These are phyloP conservation scores for Nicotiana noctiflora DNA, from an alignment of 257 asterid genomes.

Conservation along the genomic window DNA sequence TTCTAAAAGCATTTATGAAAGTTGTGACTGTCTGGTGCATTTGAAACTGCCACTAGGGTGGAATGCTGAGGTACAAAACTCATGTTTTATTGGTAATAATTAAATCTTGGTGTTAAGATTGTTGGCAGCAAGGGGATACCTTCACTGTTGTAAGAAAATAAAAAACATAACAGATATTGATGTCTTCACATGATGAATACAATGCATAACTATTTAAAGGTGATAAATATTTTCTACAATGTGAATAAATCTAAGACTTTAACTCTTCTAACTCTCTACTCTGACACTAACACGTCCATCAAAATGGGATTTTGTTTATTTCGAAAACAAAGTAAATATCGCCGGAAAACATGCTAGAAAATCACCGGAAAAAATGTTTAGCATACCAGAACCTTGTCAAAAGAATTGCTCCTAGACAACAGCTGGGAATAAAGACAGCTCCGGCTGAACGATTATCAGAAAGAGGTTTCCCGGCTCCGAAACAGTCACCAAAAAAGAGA, in stretches of 20 bases:
- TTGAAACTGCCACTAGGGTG: background rate
- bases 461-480: too few species aligned
- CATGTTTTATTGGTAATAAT: background rate
- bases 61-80: background rate
- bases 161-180: background rate
- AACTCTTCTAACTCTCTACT: background rate
- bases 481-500: too few species aligned
- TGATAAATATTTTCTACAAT: background rate
- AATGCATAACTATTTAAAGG: background rate
- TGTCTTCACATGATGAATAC: background rate
- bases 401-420: too few species aligned
- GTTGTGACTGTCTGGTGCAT: background rate
- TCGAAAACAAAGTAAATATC: too few species aligned
- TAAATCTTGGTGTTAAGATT: background rate
- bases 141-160: too few species aligned
- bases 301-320: too few species aligned
- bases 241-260: background rate
- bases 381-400: too few species aligned
- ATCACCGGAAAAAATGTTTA: too few species aligned
- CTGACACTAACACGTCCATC: background rate
- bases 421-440: too few species aligned
- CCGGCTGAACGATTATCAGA: too few species aligned
- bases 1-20: background rate
- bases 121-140: background rate
- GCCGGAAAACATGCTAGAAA: too few species aligned